phyloP scores from a whole-genome alignment of 2,329 filamentous ascomycete species.

The Fusarium mexicanum region DNA sequence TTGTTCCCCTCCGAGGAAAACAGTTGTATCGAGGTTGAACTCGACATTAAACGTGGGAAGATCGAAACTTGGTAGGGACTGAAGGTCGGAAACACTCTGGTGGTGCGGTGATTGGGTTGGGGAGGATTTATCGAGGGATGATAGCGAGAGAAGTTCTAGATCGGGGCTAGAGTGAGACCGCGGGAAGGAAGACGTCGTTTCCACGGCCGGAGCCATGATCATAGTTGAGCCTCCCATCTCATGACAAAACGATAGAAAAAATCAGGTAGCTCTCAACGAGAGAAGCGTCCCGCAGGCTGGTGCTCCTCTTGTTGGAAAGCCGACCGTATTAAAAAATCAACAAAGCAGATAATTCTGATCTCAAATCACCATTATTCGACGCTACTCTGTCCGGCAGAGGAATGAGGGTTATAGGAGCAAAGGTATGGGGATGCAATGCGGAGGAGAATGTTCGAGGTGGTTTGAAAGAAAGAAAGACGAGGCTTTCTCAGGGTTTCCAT shows the following conservation, averaged over 20 bases:
- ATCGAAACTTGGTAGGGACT: slow-evolving; percentile 52
- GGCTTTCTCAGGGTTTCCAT: slow-evolving; percentile 32
- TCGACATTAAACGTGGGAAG: slow-evolving; percentile 63
- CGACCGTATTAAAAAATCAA: slow-evolving; percentile 38
- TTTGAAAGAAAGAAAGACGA: slow-evolving; percentile 30
- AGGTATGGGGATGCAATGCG: slow-evolving; percentile 1
- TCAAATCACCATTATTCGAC: slow-evolving; percentile 44
- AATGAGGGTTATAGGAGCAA: slow-evolving; percentile 11
- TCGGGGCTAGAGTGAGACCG: slow-evolving; percentile 50
- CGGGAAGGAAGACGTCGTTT: slow-evolving; percentile 45
- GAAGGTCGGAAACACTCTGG: slow-evolving; percentile 27
- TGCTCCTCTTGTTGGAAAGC: slow-evolving; percentile 36
- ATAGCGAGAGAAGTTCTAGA: slow-evolving; percentile 40
- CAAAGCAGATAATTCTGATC: slow-evolving; percentile 20
- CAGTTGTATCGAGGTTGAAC: slow-evolving; percentile 58
- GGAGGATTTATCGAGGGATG: slow-evolving; percentile 41
- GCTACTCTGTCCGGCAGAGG: slow-evolving; percentile 45
- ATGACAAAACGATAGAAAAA: slow-evolving; percentile 40
- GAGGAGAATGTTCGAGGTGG: slow-evolving; percentile 24
- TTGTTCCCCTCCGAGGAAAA: slow-evolving; percentile 49
- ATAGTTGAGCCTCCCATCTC: slow-evolving; percentile 50
- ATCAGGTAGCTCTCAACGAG: slow-evolving; percentile 31
- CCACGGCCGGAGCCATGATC: slow-evolving; percentile 53
- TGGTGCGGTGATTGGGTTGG: slow-evolving; percentile 34
- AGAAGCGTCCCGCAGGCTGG: slow-evolving; percentile 26